Base-by-base conservation (phyloP, 2,329 filamentous ascomycete genomes). In the Biscogniauxia sp. region DNA sequence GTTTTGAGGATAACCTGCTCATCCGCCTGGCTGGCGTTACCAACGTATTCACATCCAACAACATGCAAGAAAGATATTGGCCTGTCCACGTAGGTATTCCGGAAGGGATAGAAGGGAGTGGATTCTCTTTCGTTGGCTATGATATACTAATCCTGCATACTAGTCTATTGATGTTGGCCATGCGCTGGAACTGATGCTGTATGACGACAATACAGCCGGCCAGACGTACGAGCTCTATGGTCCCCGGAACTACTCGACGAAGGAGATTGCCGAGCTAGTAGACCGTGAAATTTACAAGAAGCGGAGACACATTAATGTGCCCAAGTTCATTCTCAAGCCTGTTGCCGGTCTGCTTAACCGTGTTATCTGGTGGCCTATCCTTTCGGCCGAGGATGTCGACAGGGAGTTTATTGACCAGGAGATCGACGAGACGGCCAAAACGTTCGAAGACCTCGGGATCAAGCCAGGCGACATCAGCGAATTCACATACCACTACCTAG, bases 171-270 rank as follows among this genome's bases (percentile, higher is more conserved):
- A 99, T 75, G 90, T 99, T 53, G 94, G 92, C 63, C 84, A 87
- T 71, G 95, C 93, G 54, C 86, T 99, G 15, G 93, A 98, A 80
- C 82, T 84, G 70, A 97, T 99, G 86, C 84, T 93, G 61, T 90
- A 92, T 73, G 93, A 98, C 72, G 95, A 99, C 77, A 90, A 78
- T 72, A 98, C 95, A 19, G 92, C 90, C 8, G 89, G 89, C 9
- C 88, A 98, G 79, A 99, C 94, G 0, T 99, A 85, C 72, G 95
- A 99, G 80, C 88, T 99, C 17, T 97, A 92, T 77, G 95, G 95
- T 2, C 94, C 95, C 53, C 95, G 89, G 78, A 86, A 97, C 73
- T 98, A 98, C 83, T 92, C 88, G 64, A 92, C 93, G 73, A 87
- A 85, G 41, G 90, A 98, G 77, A 92, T 99, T 68, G 89, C 91